Conservation (phyloP, 345 rosid species). For the Eucalyptus guilfoylei region DNA sequence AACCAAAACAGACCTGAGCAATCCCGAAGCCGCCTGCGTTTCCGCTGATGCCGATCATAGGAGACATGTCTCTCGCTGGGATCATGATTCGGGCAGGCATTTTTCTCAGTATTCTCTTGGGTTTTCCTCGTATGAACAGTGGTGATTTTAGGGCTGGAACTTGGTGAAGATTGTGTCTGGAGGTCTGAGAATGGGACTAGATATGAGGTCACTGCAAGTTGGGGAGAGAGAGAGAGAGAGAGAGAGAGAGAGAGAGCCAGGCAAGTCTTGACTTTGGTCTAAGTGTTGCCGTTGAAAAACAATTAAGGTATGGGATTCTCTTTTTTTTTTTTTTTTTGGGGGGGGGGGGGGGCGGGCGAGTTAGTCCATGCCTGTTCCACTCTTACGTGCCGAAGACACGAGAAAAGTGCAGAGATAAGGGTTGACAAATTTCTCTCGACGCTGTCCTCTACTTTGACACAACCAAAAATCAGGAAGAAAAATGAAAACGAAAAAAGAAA, state of each 20-base stretch:
- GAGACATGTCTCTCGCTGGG: conserved; percentile 46
- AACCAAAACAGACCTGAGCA: conserved; percentile 30
- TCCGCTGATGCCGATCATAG: conserved; percentile 26
- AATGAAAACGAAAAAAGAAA: neutral
- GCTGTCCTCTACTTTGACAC: neutral
- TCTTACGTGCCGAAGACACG: neutral
- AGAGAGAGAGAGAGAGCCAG: neutral
- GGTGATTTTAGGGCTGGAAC: neutral
- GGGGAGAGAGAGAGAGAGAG: neutral
- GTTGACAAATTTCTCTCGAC: neutral
- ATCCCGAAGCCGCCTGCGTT: conserved; percentile 29
- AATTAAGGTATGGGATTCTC: neutral
- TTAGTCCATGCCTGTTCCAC: neutral
- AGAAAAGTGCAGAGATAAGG: neutral
- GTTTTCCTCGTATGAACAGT: neutral
- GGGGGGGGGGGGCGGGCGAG: neutral
- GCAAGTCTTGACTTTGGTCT: neutral
- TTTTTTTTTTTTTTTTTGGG: neutral
- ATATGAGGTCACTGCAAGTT: neutral
- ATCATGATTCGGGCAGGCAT: conserved; percentile 52
- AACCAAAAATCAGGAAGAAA: neutral
- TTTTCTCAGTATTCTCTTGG: neutral
- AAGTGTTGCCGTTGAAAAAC: neutral
- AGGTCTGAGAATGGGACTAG: neutral
- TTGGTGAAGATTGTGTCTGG: neutral